These are phyloP conservation scores for Monosporascus sp. DNA, from an alignment of 2,329 filamentous ascomycete species.

Conservation along the genomic window DNA sequence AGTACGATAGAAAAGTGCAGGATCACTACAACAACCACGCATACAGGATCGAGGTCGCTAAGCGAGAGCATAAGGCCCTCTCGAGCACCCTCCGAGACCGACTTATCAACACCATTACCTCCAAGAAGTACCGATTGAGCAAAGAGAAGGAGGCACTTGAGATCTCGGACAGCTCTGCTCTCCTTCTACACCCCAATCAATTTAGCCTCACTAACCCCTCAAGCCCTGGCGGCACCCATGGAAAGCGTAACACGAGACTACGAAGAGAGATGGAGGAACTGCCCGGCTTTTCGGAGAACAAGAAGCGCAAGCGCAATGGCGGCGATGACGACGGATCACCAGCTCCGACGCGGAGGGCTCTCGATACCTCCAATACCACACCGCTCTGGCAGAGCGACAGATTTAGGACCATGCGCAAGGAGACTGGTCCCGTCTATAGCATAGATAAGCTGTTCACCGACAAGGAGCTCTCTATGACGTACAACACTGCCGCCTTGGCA, in stretches of 20 bases:
- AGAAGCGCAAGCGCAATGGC: constrained; percentile 58
- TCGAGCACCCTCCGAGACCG: constrained; percentile 59
- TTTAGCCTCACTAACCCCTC: constrained; percentile 61
- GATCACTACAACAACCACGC: constrained; percentile 55
- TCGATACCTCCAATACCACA: constrained; percentile 55
- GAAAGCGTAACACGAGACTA: constrained; percentile 58
- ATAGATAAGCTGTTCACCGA: constrained; percentile 68
- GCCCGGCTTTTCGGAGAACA: constrained; percentile 48
- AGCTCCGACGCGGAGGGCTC: constrained; percentile 48
- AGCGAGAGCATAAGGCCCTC: constrained; percentile 55
- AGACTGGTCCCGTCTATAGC: constrained; percentile 57
- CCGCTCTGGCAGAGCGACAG: constrained; percentile 60
- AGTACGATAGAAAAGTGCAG: constrained; percentile 58
- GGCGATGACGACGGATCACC: constrained; percentile 60
- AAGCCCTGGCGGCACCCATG: constrained; percentile 58
- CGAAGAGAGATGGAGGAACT: constrained; percentile 58
- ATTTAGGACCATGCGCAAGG: constrained; percentile 46
- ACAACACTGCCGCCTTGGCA: constrained; percentile 58
- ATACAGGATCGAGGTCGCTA: constrained; percentile 59
- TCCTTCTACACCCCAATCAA: constrained; percentile 63
- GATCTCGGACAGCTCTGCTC: constrained; percentile 60
- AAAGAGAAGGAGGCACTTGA: constrained; percentile 66
- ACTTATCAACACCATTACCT: constrained; percentile 60
- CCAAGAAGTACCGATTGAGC: constrained; percentile 59
- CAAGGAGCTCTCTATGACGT: constrained; percentile 62